Evolutionary conservation across 2,329 filamentous ascomycete genomes (phyloP), one percentile per base, ranked within the genome.

Genomic region (Fusarium sp.): DNA sequence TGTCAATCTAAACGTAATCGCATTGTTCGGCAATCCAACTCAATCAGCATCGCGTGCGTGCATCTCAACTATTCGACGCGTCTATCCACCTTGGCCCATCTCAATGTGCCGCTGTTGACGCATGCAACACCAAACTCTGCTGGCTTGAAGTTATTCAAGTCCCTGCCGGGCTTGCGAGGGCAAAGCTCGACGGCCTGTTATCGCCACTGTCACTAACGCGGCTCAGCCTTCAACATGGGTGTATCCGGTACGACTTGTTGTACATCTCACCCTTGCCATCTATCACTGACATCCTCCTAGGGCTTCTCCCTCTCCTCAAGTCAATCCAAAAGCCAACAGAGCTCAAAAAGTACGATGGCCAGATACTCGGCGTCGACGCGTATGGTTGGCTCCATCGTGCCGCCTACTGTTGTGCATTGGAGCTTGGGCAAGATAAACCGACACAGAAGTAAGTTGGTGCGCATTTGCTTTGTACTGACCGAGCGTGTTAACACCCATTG

Each of bases 301-400:
- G 95, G 40, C 86, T 99, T 50, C 84, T 98, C 31, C 92, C 92
- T 34, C 83, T 98, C 58, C 87, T 99, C 60, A 98, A 98, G 78
- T 98, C 95, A 41, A 98, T 99, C 51, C 95, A 99, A 58, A 93
- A 91, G 73, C 91, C 91, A 73, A 91, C 87, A 46, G 91, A 92
- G 69, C 83, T 99, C 58, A 96, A 93, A 75, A 93, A 93, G 72
- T 97, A 91, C 76, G 80, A 85, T 11, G 95, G 94, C 47, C 89
- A 96, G 77, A 96, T 91, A 2, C 85, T 99, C 42, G 96, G 91
- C n/a, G 89, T 99, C 32, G 95, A 99, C 76, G 94, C 91, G 54
- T 99, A 99, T 83, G 95, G 94, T 75, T 99, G 96, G 95, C 88
- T 99, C 52, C 95, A 99, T 77, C 90, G 95, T 68, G 96, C 93